Base-by-base conservation (phyloP, 139 green algal genomes). In the Raphidocelis subcapitata region DNA sequence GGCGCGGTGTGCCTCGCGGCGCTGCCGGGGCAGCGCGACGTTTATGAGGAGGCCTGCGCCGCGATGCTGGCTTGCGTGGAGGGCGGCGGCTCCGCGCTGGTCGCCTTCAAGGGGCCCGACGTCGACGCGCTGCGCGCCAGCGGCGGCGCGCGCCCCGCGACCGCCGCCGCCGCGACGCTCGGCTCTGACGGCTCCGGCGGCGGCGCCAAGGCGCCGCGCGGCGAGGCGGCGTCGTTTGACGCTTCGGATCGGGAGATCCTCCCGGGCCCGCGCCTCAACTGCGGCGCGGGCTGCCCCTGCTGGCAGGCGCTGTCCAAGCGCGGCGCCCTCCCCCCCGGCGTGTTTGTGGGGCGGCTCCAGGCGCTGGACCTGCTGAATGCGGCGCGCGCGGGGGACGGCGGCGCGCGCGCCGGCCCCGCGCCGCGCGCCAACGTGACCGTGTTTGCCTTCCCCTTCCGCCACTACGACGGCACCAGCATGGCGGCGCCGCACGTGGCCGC, bases 401-500 rank as follows among this genome's bases (percentile, higher is more conserved):
- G 28, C 14, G 57, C 56, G 15, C 15, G 54, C 23, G 31, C 15
- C 26, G 41, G 51, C 33, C 32, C 24, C 63, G n/a, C 55, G n/a
- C 41, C 65, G 37, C 35, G 18, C 16, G 69, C 44, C 3, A 60
- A 67, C 26, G 28, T 75, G 4, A 67, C 69, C 5, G 60, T 33
- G 15, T 75, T 60, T 46, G 69, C 67, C 36, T 77, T 65, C 29
- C 36, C 35, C 3, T 77, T 70, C 62, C 31, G 49, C 21, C 46
- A 70, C 8, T 77, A 57, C 70, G 70, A 77, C 26, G 70, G 70
- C 12, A 77, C 70, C 2, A 70, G 59, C 5, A 77, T 77, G 70
- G 41, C 70, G 28, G 70, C 60, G 2, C 70, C 70, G 5, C 70
- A 77, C 37, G 70, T 77, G 47, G 20, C 61, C 32, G 70, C 60